Base-by-base conservation (phyloP, 148 eudicot genomes). In the Nyssa sinensis region DNA sequence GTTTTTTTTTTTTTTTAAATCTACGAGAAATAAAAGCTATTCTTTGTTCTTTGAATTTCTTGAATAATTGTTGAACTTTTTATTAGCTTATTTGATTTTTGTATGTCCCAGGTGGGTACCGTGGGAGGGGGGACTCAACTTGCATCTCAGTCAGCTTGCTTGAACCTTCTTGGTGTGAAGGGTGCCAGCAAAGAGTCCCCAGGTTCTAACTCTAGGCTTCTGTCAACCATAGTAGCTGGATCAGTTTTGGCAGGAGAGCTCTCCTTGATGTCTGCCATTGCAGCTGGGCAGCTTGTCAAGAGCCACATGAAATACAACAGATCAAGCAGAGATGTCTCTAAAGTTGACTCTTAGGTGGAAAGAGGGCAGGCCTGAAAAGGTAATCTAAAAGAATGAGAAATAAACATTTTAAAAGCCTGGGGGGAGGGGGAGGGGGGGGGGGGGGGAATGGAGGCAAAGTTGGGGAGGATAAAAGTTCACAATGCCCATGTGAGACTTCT, bases 41-140 rank as follows among this genome's bases (percentile, higher is more conserved):
- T n/a, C n/a, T n/a, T n/a, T n/a, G n/a, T n/a, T n/a, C n/a, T n/a
- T n/a, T n/a, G n/a, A n/a, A n/a, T n/a, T n/a, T n/a, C n/a, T n/a
- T n/a, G n/a, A n/a, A n/a, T n/a, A n/a, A n/a, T n/a, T n/a, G n/a
- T n/a, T n/a, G n/a, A n/a, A n/a, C n/a, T n/a, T n/a, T n/a, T n/a
- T n/a, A n/a, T n/a, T n/a, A n/a, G n/a, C n/a, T n/a, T n/a, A n/a
- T n/a, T n/a, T n/a, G n/a, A n/a, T n/a, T n/a, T n/a, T n/a, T n/a
- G n/a, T n/a, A n/a, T n/a, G 64, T 82, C 55, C 82, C 82, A 75
- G 85, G 85, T 25, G 85, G 85, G n/a, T n/a, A n/a, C n/a, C n/a
- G n/a, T n/a, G n/a, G n/a, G n/a, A n/a, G n/a, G n/a, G n/a, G n/a
- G n/a, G 5, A 82, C 85, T 28, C 82, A 82, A 51, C 77, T 82